These are phyloP conservation scores for Cinchona pubescens DNA, from an alignment of 257 asterid genomes.

Conservation along the genomic window DNA sequence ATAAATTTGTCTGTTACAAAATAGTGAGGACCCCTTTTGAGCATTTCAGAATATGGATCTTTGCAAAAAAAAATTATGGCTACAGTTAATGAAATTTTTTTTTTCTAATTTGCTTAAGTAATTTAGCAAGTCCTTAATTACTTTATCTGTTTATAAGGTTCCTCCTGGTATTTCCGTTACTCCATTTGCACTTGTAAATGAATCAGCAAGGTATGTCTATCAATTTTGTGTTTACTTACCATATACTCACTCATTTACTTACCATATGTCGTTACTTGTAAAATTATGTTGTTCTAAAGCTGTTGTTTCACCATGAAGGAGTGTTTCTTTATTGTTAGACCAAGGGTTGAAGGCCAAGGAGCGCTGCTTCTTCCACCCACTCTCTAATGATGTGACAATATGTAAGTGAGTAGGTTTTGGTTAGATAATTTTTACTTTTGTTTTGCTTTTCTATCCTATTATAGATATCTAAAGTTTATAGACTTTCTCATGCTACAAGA, in stretches of 20 bases:
- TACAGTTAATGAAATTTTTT: background rate
- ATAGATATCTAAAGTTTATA: background rate
- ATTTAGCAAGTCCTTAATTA: conserved; percentile 14
- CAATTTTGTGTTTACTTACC: conserved; percentile 2
- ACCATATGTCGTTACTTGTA: background rate
- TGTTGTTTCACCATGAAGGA: conserved; percentile 44
- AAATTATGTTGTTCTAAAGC: background rate
- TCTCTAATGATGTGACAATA: conserved; percentile 78
- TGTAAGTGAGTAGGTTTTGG: conserved; percentile 39
- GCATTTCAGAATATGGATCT: background rate
- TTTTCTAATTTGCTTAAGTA: background rate
- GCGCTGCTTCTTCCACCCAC: conserved; percentile 84
- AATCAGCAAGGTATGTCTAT: conserved; percentile 67
- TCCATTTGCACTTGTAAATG: conserved; percentile 86
- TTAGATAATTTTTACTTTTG: conserved; percentile 1
- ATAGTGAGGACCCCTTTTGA: background rate
- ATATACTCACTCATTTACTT: background rate
- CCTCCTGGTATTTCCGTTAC: conserved; percentile 90
- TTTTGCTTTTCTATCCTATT: background rate
- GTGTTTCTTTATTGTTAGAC: conserved; percentile 82
- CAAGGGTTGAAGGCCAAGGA: conserved; percentile 64
- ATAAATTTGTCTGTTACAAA: background rate
- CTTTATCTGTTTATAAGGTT: conserved; percentile 48
- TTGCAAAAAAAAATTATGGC: background rate
- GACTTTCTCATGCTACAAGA: background rate